Evolutionary conservation across 768 basidiomycete genomes (phyloP).

Genomic region (Amanita polypyramis): DNA sequence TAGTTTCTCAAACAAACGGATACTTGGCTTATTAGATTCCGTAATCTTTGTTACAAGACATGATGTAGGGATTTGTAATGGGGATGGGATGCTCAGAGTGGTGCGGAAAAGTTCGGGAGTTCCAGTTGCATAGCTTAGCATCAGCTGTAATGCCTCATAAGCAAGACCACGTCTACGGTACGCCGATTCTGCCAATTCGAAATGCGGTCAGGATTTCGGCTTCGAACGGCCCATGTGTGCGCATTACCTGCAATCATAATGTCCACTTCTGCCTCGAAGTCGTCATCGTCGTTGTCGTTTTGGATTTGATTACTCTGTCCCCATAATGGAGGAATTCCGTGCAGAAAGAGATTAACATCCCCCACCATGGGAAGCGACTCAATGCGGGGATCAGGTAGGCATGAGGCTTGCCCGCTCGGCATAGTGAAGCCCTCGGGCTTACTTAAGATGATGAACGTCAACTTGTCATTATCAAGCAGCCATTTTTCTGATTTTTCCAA

Average conservation of each 20-base stretch:
- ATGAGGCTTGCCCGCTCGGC: conserved; percentile 7
- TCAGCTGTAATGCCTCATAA: conserved; percentile 46
- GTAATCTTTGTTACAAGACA: conserved; percentile 64
- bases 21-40: conserved; percentile 57
- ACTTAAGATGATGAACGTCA: conserved; percentile 84
- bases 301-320: conserved; percentile 2
- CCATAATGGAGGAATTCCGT: conserved; percentile 24
- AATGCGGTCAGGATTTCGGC: not conserved
- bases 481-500: conserved; percentile 51
- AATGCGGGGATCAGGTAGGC: conserved; percentile 25
- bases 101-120: conserved; percentile 17
- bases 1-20: conserved; percentile 62
- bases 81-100: conserved; percentile 18
- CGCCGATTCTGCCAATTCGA: conserved; percentile 34
- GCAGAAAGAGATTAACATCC: conserved; percentile 87
- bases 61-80: conserved; percentile 31
- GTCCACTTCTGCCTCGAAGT: conserved; percentile 72
- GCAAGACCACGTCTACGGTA: conserved; percentile 67
- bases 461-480: conserved; percentile 80
- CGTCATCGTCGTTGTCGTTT: conserved; percentile 25
- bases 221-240: not conserved
- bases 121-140: conserved; percentile 60
- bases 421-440: conserved; percentile 11
- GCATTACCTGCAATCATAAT: conserved; percentile 83
- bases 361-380: conserved; percentile 61